Base-by-base conservation (phyloP, 1,284 basidiomycete genomes). In the Ustilago sp. region DNA sequence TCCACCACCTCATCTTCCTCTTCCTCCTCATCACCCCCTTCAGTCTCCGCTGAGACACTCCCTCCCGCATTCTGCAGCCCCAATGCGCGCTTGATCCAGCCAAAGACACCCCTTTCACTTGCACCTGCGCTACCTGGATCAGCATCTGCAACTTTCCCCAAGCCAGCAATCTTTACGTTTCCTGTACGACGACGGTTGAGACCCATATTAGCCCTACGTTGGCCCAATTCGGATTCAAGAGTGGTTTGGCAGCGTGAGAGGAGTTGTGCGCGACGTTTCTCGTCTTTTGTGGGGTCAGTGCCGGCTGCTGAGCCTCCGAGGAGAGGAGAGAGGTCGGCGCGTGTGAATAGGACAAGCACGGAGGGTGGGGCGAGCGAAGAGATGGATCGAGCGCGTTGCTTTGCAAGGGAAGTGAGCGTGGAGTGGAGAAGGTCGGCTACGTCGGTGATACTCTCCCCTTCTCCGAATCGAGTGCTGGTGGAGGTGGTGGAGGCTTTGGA, bases 271-370 rank as follows among this genome's bases (percentile, higher is more conserved):
- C 75, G 68, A 13, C 82, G 73, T 67, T 83, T 83, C 12, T 75
- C 71, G 64, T 81, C 80, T 48, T 72, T 66, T 8, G 63, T 47
- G 3, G 68, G 65, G n/a, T 80, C 79, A 2, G 65, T 65, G 31
- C 63, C 74, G 1, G 62, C 63, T n/a, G 59, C 66, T 23, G 71
- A 41, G 7, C 79, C 74, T 17, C 70, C 54, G 56, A 85, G 80
- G 17, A 84, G 72, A 7, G 83, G 83, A 2, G 83, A 83, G 8
- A 76, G 77, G 53, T 85, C 83, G 38, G 79, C 75, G 12, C 83
- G 80, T 3, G 83, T 84, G 59, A 85, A 83, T 8, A 83, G 68
- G 28, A 85, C 50, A 28, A 79, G 65, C 31, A 85, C 75, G 9
- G 79, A 72, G 0, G 80, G 82, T 9, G 82, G 66, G 1, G 68